Percentiles rank a stretch among this genome's conserved stretches.
Evolutionary conservation across 768 basidiomycete species (phyloP).

Genomic region (Russula lepida): DNA sequence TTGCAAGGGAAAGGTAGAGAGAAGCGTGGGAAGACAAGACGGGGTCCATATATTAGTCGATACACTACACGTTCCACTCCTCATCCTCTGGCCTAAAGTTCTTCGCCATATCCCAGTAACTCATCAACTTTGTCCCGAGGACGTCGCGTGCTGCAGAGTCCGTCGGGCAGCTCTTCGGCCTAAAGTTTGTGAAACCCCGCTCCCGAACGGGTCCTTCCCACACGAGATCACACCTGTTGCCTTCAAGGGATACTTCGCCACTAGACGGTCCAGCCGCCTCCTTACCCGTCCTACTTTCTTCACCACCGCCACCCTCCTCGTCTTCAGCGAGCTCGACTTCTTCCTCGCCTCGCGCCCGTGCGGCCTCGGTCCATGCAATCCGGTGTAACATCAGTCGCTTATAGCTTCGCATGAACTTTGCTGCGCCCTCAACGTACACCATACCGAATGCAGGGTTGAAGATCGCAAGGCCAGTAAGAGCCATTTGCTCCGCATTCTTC

Average conservation of each 20-base stretch:
- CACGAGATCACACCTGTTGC: constrained; percentile 83
- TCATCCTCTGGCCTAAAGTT: constrained; percentile 81
- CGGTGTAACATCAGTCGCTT: constrained; percentile 79
- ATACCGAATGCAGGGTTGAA: constrained; percentile 85
- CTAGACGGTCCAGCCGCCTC: constrained; percentile 26
- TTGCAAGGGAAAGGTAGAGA: neutral
- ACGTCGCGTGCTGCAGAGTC: constrained; percentile 81
- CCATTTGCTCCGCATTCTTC: constrained; percentile 90
- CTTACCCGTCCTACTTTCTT: constrained; percentile 28
- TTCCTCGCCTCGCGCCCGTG: constrained; percentile 65
- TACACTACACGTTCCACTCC: constrained; percentile 34
- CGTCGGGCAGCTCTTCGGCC: constrained; percentile 72
- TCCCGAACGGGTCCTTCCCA: constrained; percentile 92
- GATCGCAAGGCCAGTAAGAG: constrained; percentile 81
- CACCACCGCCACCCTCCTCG: constrained; percentile 37
- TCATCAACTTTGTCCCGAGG: constrained; percentile 75
- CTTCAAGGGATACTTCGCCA: constrained; percentile 51
- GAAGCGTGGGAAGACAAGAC: neutral
- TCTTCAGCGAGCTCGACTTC: constrained; percentile 56
- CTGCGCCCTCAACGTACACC: constrained; percentile 89
- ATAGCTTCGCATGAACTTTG: constrained; percentile 80
- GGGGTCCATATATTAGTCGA: neutral
- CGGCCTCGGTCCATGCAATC: constrained; percentile 90
- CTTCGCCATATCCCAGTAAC: constrained; percentile 94
- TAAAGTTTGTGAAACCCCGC: constrained; percentile 70